A percentile compares a stretch with the other conserved stretches of the same genome.
These are phyloP conservation scores for Hebeloma cylindrosporum DNA, from an alignment of 768 basidiomycete genomes.

Conservation along the genomic window DNA sequence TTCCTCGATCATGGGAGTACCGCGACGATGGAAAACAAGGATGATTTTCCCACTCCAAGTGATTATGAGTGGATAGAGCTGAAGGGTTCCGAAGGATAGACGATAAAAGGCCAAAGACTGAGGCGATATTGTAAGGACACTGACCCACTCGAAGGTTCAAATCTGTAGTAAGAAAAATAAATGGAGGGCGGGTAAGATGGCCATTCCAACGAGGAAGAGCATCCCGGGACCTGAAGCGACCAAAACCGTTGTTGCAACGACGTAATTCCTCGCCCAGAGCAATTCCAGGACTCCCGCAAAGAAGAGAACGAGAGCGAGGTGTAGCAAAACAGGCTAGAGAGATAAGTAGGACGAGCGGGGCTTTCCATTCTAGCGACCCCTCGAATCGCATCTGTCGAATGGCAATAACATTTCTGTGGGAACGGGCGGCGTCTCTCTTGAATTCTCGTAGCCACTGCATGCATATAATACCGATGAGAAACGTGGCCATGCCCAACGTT, in stretches of 20 bases:
- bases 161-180: slow-evolving; percentile 8
- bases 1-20: slow-evolving; percentile 1
- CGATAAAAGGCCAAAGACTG: slow-evolving; percentile 26
- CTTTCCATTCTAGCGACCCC: slow-evolving; percentile 27
- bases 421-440: slow-evolving; percentile 16
- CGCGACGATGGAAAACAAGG: not conserved
- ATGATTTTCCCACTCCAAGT: not conserved
- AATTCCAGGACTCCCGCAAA: slow-evolving; percentile 28
- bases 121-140: slow-evolving; percentile 29
- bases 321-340: slow-evolving; percentile 26
- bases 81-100: slow-evolving; percentile 3
- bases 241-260: slow-evolving; percentile 20
- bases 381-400: slow-evolving; percentile 28
- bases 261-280: slow-evolving; percentile 18
- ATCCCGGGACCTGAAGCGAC: slow-evolving; percentile 18
- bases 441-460: slow-evolving; percentile 30
- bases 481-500: slow-evolving; percentile 23
- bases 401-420: slow-evolving; percentile 21
- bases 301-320: slow-evolving; percentile 27
- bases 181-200: slow-evolving; percentile 24
- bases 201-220: slow-evolving; percentile 21
- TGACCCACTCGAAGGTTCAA: slow-evolving; percentile 11
- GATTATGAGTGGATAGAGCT: not conserved
- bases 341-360: slow-evolving; percentile 25
- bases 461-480: slow-evolving; percentile 25